These are phyloP conservation scores for Maudiozyma humilis DNA, from an alignment of 1,139 yeast species.

Conservation along the genomic window DNA sequence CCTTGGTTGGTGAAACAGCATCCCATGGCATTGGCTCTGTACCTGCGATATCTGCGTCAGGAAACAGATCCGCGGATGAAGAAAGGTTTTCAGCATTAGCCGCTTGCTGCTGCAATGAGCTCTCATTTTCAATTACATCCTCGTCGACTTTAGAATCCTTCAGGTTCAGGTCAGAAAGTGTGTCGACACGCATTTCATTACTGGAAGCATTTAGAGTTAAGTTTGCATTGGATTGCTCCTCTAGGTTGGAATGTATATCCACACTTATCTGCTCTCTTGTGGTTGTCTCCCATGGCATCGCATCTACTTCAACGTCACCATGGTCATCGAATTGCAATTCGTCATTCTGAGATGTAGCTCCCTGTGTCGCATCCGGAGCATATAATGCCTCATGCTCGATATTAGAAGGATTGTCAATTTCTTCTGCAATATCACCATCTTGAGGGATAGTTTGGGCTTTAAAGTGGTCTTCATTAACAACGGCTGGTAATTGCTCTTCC, in stretches of 20 bases:
- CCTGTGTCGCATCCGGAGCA: not conserved
- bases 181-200: not conserved
- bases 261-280: not conserved
- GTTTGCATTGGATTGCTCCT: not conserved
- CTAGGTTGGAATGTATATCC: not conserved
- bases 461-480: too few relatives aligned
- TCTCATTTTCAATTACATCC: not conserved
- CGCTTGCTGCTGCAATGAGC: not conserved
- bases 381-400: too few relatives aligned
- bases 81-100: not conserved
- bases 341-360: conserved; percentile 18
- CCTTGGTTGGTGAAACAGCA: not conserved
- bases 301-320: conserved; percentile 7
- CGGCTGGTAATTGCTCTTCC: too few relatives aligned
- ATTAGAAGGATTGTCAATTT: too few relatives aligned
- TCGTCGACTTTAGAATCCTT: not conserved
- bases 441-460: too few relatives aligned
- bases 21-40: not conserved
- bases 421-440: too few relatives aligned
- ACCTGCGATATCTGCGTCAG: not conserved
- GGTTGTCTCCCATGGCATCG: conserved; percentile 3
- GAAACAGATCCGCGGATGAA: not conserved
- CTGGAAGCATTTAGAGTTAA: not conserved
- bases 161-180: not conserved
- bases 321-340: conserved; percentile 25